A percentile compares a stretch with the other conserved stretches of the same genome.
Conservation (phyloP, 495 filamentous ascomycete species). For the Extremus antarcticus region DNA sequence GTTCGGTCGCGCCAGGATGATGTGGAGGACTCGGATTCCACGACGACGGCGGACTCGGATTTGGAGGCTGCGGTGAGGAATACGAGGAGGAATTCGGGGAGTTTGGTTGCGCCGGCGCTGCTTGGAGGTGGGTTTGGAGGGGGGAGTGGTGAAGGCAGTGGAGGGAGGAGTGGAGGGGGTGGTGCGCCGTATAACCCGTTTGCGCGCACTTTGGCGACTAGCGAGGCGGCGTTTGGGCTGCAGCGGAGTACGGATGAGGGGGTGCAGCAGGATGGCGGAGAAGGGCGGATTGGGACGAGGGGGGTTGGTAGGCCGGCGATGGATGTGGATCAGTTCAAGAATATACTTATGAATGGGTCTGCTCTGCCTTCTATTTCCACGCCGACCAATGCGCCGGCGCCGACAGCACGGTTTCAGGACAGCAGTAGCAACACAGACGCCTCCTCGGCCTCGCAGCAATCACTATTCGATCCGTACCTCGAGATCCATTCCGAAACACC, state of each 20-base stretch:
- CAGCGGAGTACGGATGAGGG: not conserved
- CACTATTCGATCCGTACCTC: slow-evolving; percentile 27
- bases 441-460: slow-evolving; percentile 29
- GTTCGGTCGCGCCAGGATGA: slow-evolving; percentile 3
- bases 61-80: slow-evolving; percentile 14
- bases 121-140: not conserved
- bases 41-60: slow-evolving; percentile 12
- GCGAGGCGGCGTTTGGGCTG: slow-evolving; percentile 19
- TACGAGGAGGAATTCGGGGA: slow-evolving; percentile 14
- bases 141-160: not conserved
- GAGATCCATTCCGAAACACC: slow-evolving; percentile 27
- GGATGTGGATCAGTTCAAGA: slow-evolving; percentile 32
- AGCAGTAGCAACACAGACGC: slow-evolving; percentile 32
- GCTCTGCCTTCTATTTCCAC: slow-evolving; percentile 17
- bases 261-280: not conserved
- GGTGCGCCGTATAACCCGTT: slow-evolving; percentile 26
- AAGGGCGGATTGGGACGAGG: not conserved
- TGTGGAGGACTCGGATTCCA: slow-evolving; percentile 1
- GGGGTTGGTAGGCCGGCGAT: slow-evolving; percentile 14
- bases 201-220: slow-evolving; percentile 27
- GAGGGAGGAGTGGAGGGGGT: not conserved
- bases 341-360: slow-evolving; percentile 29
- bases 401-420: slow-evolving; percentile 14
- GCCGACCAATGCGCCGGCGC: too few species aligned
- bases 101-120: not conserved